Base-by-base conservation (phyloP, 2,329 filamentous ascomycete species). In the Chrysosporium queenslandicum region DNA sequence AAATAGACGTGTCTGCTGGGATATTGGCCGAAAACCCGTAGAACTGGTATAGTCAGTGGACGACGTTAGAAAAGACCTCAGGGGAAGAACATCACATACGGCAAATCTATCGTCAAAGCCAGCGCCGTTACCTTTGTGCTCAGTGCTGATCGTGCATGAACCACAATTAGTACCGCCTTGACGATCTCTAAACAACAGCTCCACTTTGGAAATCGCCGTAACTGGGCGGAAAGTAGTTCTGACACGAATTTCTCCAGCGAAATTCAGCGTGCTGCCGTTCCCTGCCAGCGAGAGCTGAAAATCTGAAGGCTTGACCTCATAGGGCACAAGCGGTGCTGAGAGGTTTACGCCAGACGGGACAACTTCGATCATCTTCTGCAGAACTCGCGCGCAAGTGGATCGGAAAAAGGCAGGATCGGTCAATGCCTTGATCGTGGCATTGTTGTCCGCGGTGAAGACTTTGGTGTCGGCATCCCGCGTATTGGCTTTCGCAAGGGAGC, bases 291-390 rank as follows among this genome's bases (percentile, higher is more conserved):
- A 51, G 7, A 56, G 20, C 45, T 53, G 52, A 25, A 56, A 42
- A 2, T 43, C 20, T 6, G 25, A 23, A 18, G 54, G 54, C 32
- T 56, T 56, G 11, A 56, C 39, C 39, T 56, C 54, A 14, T 56
- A 56, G 7, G 54, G 54, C 37, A 43, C 29, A 36, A 56, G 42
- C 16, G 54, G 54, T 7, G 34, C 52, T 5, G 54, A 52, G 11
- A 56, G 48, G 6, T 23, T 53, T 11, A 54, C 51, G 2, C 29
- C 40, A n/a, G 34, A 30, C 11, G 54, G 54, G 14, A 56, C 54
- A 27, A 54, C 52, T 18, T 56, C 54, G 36, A 56, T 54, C 54
- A 56, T 56, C 30, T 54, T 53, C 27, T 56, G 51, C 7, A 56
- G 54, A 1, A 56, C 29, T 20, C 18, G 23, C 18, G 54, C 51